Conservation (phyloP, 306 rosid genomes). For the Malus orientalis region DNA sequence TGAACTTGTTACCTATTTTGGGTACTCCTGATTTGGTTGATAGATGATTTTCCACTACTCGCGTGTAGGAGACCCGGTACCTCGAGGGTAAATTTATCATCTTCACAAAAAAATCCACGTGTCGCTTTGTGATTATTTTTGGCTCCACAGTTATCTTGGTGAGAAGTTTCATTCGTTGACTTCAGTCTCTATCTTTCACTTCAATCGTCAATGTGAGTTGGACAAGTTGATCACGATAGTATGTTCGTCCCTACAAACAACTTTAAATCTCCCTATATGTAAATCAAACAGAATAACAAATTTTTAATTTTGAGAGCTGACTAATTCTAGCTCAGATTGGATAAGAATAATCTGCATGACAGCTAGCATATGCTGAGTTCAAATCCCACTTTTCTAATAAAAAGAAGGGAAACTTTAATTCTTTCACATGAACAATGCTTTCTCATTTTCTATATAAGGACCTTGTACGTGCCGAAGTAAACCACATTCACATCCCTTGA, state of each 20-base stretch:
- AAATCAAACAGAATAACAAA: background rate
- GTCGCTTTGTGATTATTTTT: too few species aligned
- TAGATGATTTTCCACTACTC: too few species aligned
- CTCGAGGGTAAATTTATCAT: too few species aligned
- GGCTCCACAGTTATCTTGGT: background rate
- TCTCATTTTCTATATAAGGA: constrained; percentile 44
- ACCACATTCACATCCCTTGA: constrained; percentile 8
- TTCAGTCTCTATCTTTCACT: background rate
- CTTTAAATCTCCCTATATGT: too few species aligned
- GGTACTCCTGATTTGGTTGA: too few species aligned
- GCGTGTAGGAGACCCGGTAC: too few species aligned
- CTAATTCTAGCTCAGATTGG: too few species aligned
- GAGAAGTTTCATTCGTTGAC: background rate
- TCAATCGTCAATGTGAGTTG: background rate
- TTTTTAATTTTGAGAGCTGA: background rate
- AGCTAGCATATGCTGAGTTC: background rate
- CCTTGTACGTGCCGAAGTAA: background rate
- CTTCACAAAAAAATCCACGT: too few species aligned
- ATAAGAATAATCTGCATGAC: constrained; percentile 24
- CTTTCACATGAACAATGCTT: constrained; percentile 5
- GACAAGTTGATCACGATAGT: too few species aligned
- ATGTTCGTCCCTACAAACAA: too few species aligned
- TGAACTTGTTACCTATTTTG: too few species aligned
- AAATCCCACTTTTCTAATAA: too few species aligned
- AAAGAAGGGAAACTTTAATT: background rate